Base-by-base conservation (phyloP, 495 filamentous ascomycete species). In the Bryoglossum gracile region DNA sequence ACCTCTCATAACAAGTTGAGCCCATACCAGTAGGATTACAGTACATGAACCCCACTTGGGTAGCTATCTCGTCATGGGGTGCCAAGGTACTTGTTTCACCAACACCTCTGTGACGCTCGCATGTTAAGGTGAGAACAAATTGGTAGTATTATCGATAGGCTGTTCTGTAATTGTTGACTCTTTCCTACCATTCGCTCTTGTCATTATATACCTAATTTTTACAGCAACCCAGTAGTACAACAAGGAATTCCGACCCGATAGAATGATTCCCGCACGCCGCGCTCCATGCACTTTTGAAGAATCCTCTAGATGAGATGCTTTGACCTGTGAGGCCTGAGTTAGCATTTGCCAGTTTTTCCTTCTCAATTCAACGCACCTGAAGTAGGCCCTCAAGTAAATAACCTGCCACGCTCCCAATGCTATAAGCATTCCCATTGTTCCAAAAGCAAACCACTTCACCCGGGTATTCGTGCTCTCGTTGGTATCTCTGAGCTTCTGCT, bases 391-490 rank as follows among this genome's bases (percentile, higher is more conserved):
- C 67, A 98, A 72, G 68, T 98, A 97, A 56, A 97, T 80, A 61
- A 98, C 85, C 78, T 98, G 92, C 92, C 92, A 98, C 34, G 76
- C 89, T 58, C 92, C 94, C 54, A 98, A 72, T 19, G 78, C 86
- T 49, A 96, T 76, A 54, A 98, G 73, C 76, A 96, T 87, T 34
- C 86, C 86, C 75, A 96, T 98, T 18, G 92, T 96, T 32, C 82
- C 81, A 65, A 96, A 86, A 1, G 89, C 90, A 66, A 98, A 98
- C 88, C 88, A 97, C 71, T 97, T 98, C 46, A 98, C 92, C 47
- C 92, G 80, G 68, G 89, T 91, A 71, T 98, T 98, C 46, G 92
- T 98, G 73, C 91, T 96, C 80, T 98, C 92, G 68, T 98, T 98
- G 57, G 92, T 98, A 73, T 98, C 92, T 59, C 92, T 77, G 46